phyloP scores from a whole-genome alignment of 2,329 filamentous ascomycete species.

The Teratosphaeria zuluensis region DNA sequence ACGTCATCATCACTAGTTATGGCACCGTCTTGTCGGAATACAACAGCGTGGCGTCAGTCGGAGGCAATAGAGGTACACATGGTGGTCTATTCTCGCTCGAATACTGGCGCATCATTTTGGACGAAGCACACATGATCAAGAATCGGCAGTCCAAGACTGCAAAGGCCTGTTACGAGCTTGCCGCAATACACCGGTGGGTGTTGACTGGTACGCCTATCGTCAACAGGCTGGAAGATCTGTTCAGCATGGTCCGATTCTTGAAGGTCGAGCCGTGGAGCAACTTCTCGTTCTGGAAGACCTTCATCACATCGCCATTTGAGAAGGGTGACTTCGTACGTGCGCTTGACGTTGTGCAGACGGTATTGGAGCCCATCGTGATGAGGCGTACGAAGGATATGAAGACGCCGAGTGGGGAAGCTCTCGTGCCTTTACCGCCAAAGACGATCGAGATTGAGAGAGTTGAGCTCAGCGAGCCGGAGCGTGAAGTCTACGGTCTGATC shows the following conservation, averaged over 20 bases:
- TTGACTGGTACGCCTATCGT: slow-evolving; percentile 94
- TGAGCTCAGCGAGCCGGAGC: slow-evolving; percentile 73
- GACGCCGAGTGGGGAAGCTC: slow-evolving; percentile 69
- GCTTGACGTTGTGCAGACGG: slow-evolving; percentile 92
- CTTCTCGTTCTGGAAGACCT: slow-evolving; percentile 98
- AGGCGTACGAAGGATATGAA: slow-evolving; percentile 97
- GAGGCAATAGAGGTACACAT: slow-evolving; percentile 55
- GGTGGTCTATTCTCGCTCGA: slow-evolving; percentile 74
- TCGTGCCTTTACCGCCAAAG: slow-evolving; percentile 75
- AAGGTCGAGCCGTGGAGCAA: slow-evolving; percentile 97
- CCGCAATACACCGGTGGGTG: slow-evolving; percentile 79
- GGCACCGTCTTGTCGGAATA: slow-evolving; percentile 87
- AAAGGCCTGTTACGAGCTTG: slow-evolving; percentile 85
- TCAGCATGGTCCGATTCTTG: slow-evolving; percentile 84
- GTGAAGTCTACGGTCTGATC: slow-evolving; percentile 88
- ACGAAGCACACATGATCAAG: slow-evolving; percentile 93
- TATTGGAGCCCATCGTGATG: slow-evolving; percentile 90
- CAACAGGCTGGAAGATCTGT: slow-evolving; percentile 88
- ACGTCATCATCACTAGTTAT: slow-evolving; percentile 91
- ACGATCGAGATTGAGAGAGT: slow-evolving; percentile 79
- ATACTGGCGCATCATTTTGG: slow-evolving; percentile 90
- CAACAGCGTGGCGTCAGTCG: slow-evolving; percentile 58
- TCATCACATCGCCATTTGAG: slow-evolving; percentile 95
- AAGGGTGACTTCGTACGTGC: slow-evolving; percentile 89
- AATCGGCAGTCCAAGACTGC: slow-evolving; percentile 79